Base-by-base conservation (phyloP, 345 rosid genomes). In the Eucalyptus erythrocorys region DNA sequence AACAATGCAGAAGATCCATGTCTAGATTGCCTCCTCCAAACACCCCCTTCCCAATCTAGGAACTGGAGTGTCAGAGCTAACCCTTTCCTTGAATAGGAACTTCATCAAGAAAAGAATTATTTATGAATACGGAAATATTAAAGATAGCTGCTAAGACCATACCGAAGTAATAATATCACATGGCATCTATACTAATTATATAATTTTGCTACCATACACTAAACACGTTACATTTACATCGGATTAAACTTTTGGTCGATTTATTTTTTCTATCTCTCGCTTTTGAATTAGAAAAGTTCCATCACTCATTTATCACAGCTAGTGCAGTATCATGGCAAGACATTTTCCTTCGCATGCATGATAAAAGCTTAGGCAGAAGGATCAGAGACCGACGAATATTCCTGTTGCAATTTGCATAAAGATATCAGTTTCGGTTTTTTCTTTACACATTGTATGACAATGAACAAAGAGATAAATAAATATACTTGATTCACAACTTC, bases 201-300 rank as follows among this genome's bases (percentile, higher is more conserved):
- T 68, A 5, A 5, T 3, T 66, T 68, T 17, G 80, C 13, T 10
- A 17, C 24, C 22, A 34, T 24, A 6, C 12, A 76, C 27, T 21
- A 2, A 1, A 19, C 15, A 1, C 0, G 15, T 21, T 6, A 5
- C 45, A 37, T 71, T 10, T 3, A 71, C 5, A 10, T 71, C 45
- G 42, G 37, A 34, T 10, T 16, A 34, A 8, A 7, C 3, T 68
- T 16, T 32, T 8, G 30, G 3, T n/a, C 16, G 5, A 64, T n/a
- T 64, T 64, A 3, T 11, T 5, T 19, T 3, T 71, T 37, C 8
- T 3, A 5, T 71, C 37, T 71, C 7, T 37, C 6, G 14, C 82
- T 71, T 37, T 37, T 32, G 43, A 68, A 68, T 16, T 34, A 8
- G 24, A 32, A 68, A 68, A 34, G 80, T 68, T 68, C 37, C 80